These are phyloP conservation scores for Eudorina sp. DNA, from an alignment of 139 green algal species.

Conservation along the genomic window DNA sequence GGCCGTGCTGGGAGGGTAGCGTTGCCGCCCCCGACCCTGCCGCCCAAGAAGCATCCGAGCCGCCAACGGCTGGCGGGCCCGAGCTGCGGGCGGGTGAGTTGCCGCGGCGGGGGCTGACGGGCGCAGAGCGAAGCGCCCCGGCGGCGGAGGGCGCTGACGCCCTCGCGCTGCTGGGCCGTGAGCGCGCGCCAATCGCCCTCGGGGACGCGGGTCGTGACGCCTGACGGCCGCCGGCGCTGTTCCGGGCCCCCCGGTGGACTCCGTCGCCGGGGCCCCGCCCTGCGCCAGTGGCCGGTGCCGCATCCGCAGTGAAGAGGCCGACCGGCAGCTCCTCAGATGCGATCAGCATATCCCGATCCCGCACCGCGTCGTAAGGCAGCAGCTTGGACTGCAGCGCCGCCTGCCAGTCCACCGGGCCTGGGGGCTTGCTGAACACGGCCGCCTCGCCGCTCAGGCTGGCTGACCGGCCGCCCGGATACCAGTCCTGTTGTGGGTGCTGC, in stretches of 20 bases:
- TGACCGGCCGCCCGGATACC: neutral
- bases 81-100: conserved; percentile 5
- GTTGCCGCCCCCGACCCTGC: neutral
- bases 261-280: no score
- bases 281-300: no score
- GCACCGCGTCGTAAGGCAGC: conserved; percentile 17
- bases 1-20: no score
- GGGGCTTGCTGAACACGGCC: no score
- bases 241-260: no score
- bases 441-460: no score
- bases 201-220: neutral
- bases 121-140: neutral
- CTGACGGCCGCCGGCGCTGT: no score
- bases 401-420: conserved; percentile 6
- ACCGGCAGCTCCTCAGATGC: no score
- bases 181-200: no score
- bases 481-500: neutral
- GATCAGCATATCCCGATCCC: neutral
- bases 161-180: neutral
- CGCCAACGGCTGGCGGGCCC: neutral
- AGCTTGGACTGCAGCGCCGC: conserved; percentile 17
- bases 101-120: neutral
- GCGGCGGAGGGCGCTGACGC: no score
- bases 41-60: neutral
- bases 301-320: no score